Percentiles rank a stretch among this genome's conserved stretches.
These are phyloP conservation scores for Pichia nanzhaoensis DNA, from an alignment of 805 yeast genomes.

Conservation along the genomic window DNA sequence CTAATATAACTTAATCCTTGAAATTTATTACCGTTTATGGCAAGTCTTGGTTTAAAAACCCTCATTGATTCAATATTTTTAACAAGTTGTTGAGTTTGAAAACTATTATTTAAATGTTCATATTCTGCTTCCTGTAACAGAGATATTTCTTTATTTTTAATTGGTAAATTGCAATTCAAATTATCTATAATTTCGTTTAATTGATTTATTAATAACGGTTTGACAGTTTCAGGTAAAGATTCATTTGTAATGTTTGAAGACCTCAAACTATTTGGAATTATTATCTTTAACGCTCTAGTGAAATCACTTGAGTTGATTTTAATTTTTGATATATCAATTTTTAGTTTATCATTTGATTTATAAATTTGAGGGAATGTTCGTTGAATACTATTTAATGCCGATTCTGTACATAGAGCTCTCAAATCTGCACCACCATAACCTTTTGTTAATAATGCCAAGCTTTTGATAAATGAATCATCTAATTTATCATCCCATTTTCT, in stretches of 20 bases:
- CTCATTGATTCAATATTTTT: constrained; percentile 40
- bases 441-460: constrained; percentile 74
- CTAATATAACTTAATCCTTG: constrained; percentile 84
- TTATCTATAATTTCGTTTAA: constrained; percentile 39
- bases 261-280: constrained; percentile 88
- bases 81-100: constrained; percentile 58
- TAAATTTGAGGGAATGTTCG: constrained; percentile 92
- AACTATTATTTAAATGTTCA: constrained; percentile 52
- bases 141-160: constrained; percentile 40
- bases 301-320: constrained; percentile 78
- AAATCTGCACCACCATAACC: constrained; percentile 99
- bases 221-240: constrained; percentile 70
- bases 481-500: constrained; percentile 81
- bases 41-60: constrained; percentile 72
- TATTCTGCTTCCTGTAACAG: constrained; percentile 65
- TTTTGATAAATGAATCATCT: constrained; percentile 47
- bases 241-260: constrained; percentile 62
- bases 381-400: constrained; percentile 88
- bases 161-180: constrained; percentile 58
- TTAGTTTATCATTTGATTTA: constrained; percentile 60
- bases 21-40: constrained; percentile 68
- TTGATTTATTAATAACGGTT: constrained; percentile 53
- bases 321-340: constrained; percentile 64
- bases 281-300: constrained; percentile 75
- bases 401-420: constrained; percentile 90